Base-by-base conservation (phyloP, 495 filamentous ascomycete species). In the Evernia prunastri region DNA sequence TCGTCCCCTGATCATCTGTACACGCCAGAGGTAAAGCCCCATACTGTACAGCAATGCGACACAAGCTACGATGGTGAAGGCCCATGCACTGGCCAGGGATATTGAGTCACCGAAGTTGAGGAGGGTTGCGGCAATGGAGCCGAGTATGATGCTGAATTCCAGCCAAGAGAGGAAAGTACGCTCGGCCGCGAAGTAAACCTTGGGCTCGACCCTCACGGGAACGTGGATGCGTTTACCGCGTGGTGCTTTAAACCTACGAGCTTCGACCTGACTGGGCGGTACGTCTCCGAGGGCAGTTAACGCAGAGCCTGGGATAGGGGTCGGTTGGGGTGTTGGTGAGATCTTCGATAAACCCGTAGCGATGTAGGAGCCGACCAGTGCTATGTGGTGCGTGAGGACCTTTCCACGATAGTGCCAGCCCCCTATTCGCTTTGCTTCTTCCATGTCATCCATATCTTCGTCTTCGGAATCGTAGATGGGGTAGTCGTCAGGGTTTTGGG, bases 111-210 rank as follows among this genome's bases (percentile, higher is more conserved):
- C 84, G 72, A 98, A 98, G 79, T 98, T 98, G 49, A 98, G 84
- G 40, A 97, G 79, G 7, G 92, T 89, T 25, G 90, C 89, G 10
- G 94, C 92, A 64, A 98, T 96, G 63, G 90, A 88, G 69, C 89
- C 90, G 31, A 98, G 85, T 72, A 96, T 88, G 76, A 98, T 94
- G 57, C 87, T 89, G 78, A 94, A 97, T 76, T 98, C 93, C 63
- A 97, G 89, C 94, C 94, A 98, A 43, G 91, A 89, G 66, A 98
- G 82, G 76, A 96, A 98, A 17, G 94, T 98, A 64, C 94, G 84
- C 72, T 98, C 94, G 11, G 91, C 91, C 31, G 94, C 94, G 68
- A 98, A 96, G 75, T 92, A 95, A 65, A 98, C 94, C 74, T 98
- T 98, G 4, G 94, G 94, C 76, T 98, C 94, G 56, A 98, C 91